Evolutionary conservation across 1,284 basidiomycete genomes (phyloP), one percentile per base, ranked within the genome.

Genomic region (Ganoderma meredithae): DNA sequence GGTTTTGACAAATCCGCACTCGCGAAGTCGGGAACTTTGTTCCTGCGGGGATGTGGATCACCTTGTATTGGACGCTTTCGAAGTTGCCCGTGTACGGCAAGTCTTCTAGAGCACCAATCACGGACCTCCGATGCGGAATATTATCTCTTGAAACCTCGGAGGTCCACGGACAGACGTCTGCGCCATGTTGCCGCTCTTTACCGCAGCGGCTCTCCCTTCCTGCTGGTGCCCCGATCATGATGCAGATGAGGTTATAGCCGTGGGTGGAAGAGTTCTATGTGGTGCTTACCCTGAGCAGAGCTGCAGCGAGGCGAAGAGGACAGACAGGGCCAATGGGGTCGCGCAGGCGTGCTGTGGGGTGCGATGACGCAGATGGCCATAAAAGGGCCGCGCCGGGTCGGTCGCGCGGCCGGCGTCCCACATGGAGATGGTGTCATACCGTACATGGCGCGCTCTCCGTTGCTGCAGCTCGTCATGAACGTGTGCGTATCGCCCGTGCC

Each of bases 341-440:
- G 39, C 63, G 63, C 63, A 64, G 63, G 63, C 10, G 41, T 25
- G 47, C 47, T 49, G 7, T 25, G 44, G n/a, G 44, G 44, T 22
- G 47, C 56, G 60, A 62, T 44, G 55, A 55, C 52, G 41, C 22
- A 62, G n/a, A 27, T 43, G 12, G n/a, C 65, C 65, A 53, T 19
- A 66, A 17, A 44, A n/a, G 60, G 65, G 5, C 12, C n/a, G 27
- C 60, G 39, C 59, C 60, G 62, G 44, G 44, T 31, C 49, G 22
- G 60, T 44, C 60, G 44, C 44, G 39, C 60, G 3, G 49, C 49
- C n/a, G n/a, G 27, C 9, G 19, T 47, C 49, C 19, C 47, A 53
- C 61, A 62, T 62, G 61, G 60, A 5, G 17, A 67, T 64, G 56
- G 62, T 58, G 59, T 64, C 62, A 67, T 67, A 63, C 53, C 39